Conservation (phyloP, 371 early-diverging fungal species). For the Gilbertella persicaria region DNA sequence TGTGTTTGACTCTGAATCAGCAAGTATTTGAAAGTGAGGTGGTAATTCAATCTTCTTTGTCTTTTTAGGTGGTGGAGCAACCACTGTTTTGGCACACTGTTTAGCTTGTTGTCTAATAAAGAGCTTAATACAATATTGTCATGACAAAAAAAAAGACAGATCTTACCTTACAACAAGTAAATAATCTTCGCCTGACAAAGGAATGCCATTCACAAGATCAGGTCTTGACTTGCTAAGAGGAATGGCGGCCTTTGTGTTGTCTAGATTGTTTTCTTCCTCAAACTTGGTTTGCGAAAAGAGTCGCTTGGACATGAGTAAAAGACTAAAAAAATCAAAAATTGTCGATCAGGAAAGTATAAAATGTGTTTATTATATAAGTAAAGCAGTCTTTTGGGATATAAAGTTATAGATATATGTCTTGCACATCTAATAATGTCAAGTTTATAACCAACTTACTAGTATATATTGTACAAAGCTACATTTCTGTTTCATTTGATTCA, state of each 20-base stretch:
- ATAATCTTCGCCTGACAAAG: slow-evolving; percentile 51
- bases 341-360: too few relatives aligned
- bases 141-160: background rate
- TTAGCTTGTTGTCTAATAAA: slow-evolving; percentile 35
- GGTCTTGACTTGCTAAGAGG: slow-evolving; percentile 32
- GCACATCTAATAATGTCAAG: too few relatives aligned
- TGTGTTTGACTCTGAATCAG: background rate
- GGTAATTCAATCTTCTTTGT: slow-evolving; percentile 26
- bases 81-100: slow-evolving; percentile 28
- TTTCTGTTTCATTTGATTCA: too few relatives aligned
- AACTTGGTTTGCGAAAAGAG: slow-evolving; percentile 27
- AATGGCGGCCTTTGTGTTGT: slow-evolving; percentile 24
- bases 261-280: slow-evolving; percentile 20
- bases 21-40: slow-evolving; percentile 27
- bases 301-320: slow-evolving; percentile 22
- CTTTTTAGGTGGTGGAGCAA: slow-evolving; percentile 32
- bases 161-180: slow-evolving; percentile 45
- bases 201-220: slow-evolving; percentile 42
- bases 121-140: too few relatives aligned
- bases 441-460: too few relatives aligned
- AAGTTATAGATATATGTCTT: too few relatives aligned
- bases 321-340: too few relatives aligned
- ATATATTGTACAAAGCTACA: too few relatives aligned
- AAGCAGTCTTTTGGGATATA: too few relatives aligned
- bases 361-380: too few relatives aligned